Conservation (phyloP, 2,329 filamentous ascomycete genomes). For the Xylaria hypoxylon region DNA sequence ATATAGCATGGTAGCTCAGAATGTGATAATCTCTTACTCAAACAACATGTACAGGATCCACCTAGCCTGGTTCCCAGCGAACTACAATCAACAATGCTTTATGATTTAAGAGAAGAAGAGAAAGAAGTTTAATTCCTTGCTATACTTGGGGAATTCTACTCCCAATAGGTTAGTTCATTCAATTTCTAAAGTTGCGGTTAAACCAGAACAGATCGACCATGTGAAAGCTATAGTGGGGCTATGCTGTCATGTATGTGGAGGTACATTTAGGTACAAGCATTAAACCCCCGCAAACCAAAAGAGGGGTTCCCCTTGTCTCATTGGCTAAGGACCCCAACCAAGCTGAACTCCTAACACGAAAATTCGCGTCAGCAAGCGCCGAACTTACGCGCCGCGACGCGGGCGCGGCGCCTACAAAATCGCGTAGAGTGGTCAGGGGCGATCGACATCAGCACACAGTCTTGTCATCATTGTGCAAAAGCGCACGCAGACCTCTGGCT, state of each 20-base stretch:
- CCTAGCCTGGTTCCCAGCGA: too few relatives aligned
- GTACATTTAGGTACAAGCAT: slow-evolving; percentile 1
- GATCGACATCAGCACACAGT: slow-evolving; percentile 1
- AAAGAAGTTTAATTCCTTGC: too few relatives aligned
- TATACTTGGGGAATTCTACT: too few relatives aligned
- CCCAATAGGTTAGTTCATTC: too few relatives aligned
- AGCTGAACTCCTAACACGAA: slow-evolving; percentile 25
- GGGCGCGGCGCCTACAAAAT: slow-evolving; percentile 15
- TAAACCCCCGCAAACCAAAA: slow-evolving; percentile 1
- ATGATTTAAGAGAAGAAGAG: too few relatives aligned
- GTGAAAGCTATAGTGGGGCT: background rate
- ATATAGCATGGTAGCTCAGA: too few relatives aligned
- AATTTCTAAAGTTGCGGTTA: too few relatives aligned
- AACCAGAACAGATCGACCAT: background rate
- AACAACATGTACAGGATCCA: too few relatives aligned
- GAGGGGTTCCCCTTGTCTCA: slow-evolving; percentile 23
- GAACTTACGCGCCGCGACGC: slow-evolving; percentile 30
- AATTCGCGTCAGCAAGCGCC: slow-evolving; percentile 29
- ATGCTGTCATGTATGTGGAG: slow-evolving; percentile 2
- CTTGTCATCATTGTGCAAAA: background rate
- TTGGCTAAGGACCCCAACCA: slow-evolving; percentile 11
- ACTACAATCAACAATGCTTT: too few relatives aligned
- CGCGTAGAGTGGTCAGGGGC: slow-evolving; percentile 33
- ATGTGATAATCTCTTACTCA: too few relatives aligned
- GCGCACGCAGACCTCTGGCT: background rate